Conservation (phyloP, 768 basidiomycete genomes). For the Tylopilus balloui region DNA sequence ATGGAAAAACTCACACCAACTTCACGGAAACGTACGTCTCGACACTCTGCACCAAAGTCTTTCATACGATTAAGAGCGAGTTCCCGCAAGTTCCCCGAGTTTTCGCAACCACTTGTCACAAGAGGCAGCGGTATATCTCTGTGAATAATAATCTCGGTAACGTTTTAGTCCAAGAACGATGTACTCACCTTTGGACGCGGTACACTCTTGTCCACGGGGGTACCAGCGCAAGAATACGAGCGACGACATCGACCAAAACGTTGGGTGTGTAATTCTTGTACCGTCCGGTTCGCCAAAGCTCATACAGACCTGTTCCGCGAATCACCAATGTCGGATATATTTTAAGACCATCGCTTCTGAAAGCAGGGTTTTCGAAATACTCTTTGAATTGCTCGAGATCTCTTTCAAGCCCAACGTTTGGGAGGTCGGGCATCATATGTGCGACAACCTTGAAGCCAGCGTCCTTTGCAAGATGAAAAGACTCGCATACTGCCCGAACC, state of each 20-base stretch:
- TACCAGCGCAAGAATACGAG: constrained; percentile 90
- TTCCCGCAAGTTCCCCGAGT: constrained; percentile 94
- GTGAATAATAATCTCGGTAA: constrained; percentile 1
- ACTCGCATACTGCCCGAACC: constrained; percentile 93
- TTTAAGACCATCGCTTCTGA: constrained; percentile 95
- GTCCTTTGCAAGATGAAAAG: constrained; percentile 96
- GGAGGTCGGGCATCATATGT: constrained; percentile 99
- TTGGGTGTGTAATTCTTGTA: constrained; percentile 99
- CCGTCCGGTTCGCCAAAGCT: constrained; percentile 93
- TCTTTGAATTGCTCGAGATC: constrained; percentile 99
- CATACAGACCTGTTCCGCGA: constrained; percentile 92
- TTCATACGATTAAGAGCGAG: constrained; percentile 97
- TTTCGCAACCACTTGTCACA: constrained; percentile 95
- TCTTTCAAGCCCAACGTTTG: constrained; percentile 95
- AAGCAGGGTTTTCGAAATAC: constrained; percentile 98
- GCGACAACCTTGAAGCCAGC: constrained; percentile 99
- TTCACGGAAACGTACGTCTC: constrained; percentile 96
- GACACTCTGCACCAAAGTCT: constrained; percentile 96
- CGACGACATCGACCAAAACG: constrained; percentile 94
- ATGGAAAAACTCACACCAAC: constrained; percentile 69
- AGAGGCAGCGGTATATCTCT: constrained; percentile 97
- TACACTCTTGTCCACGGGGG: constrained; percentile 99
- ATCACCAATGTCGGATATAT: constrained; percentile 99
- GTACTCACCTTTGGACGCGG: constrained; percentile 81
- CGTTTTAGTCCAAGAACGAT: not conserved